phyloP scores from a whole-genome alignment of 129 eudicot species.

The sunflower (Helianthus annuus) region DNA sequence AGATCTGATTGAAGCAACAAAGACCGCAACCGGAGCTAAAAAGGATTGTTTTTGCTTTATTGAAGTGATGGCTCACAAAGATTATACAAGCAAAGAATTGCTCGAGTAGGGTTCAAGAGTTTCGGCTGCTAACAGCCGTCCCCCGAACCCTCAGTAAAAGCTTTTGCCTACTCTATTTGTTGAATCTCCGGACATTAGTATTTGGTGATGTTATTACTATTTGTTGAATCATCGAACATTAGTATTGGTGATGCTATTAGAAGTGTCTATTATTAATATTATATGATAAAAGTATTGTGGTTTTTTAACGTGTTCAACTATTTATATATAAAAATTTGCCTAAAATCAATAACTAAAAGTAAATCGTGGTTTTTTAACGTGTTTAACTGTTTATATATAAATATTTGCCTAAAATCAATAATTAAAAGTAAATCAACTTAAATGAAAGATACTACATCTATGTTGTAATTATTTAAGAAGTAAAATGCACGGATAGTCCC shows the following conservation, averaged over 20 bases:
- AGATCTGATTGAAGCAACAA: constrained; percentile 59
- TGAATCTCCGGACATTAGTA: neutral
- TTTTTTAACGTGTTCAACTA: neutral
- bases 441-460: neutral
- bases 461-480: neutral
- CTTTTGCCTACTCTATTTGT: constrained; percentile 1
- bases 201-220: no score
- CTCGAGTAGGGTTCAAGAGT: constrained; percentile 82
- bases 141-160: constrained; percentile 36
- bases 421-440: neutral
- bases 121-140: constrained; percentile 75
- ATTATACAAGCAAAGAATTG: constrained; percentile 76
- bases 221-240: no score
- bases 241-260: neutral
- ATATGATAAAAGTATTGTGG: neutral
- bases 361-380: no score
- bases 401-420: neutral
- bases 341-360: no score
- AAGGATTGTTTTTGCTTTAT: constrained; percentile 69
- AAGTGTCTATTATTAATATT: neutral
- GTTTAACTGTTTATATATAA: neutral
- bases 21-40: constrained; percentile 52
- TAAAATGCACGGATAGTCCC: no score
- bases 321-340: no score
- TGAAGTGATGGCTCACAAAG: constrained; percentile 69